These are phyloP conservation scores for Chloranthus sessilifolius DNA, from an alignment of 164 flowering plant species.

Conservation along the genomic window DNA sequence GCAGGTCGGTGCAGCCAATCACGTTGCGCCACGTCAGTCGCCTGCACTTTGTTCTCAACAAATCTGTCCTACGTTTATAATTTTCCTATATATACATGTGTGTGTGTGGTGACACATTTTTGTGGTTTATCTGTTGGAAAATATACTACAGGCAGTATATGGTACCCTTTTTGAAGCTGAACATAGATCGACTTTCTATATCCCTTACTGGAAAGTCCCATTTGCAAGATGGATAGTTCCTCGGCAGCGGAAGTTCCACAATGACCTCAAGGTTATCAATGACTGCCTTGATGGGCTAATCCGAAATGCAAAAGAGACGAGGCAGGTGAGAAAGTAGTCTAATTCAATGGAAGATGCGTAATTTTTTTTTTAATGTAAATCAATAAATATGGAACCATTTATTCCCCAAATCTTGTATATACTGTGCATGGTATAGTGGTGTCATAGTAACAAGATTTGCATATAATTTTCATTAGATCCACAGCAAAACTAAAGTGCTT, in stretches of 20 bases:
- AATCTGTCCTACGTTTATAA: no score
- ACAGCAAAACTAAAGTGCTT: no score
- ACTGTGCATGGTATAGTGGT: no score
- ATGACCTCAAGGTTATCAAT: conserved; percentile 75
- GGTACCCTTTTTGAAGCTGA: conserved; percentile 99
- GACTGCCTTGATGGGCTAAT: conserved; percentile 95
- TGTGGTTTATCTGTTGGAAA: conserved; percentile 13
- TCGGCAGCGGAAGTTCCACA: conserved; percentile 80
- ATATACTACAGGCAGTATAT: conserved; percentile 73
- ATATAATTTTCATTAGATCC: no score
- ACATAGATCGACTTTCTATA: conserved; percentile 93
- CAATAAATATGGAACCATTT: no score
- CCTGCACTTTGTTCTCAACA: no score
- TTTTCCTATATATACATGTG: neutral
- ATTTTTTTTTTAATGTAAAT: neutral
- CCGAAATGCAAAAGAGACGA: conserved; percentile 82
- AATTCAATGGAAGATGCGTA: neutral
- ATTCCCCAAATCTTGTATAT: no score
- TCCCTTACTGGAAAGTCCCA: conserved; percentile 96
- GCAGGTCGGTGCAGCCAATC: no score
- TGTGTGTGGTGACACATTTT: no score
- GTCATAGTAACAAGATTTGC: no score
- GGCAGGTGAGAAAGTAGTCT: conserved; percentile 55
- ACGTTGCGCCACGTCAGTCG: no score
- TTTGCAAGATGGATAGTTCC: conserved; percentile 85